Evolutionary conservation across 1,139 yeast species (phyloP).

Genomic region (Wickerhamiella pararugosa): DNA sequence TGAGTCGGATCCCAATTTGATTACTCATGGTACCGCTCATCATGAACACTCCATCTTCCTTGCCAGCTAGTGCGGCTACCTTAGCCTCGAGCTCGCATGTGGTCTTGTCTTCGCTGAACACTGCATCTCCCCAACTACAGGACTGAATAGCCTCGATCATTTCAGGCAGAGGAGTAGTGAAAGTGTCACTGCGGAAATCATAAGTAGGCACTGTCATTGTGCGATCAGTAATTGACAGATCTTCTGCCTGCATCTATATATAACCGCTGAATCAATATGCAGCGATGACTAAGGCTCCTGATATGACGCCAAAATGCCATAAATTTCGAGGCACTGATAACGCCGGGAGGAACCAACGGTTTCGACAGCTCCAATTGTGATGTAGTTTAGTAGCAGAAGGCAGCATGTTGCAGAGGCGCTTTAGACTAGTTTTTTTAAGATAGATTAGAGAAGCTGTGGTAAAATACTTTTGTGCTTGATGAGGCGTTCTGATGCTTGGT

Average conservation of each 20-base stretch:
- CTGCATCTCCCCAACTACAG: slow-evolving; percentile 73
- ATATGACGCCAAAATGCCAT: not conserved
- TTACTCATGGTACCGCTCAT: slow-evolving; percentile 86
- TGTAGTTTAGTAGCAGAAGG: no score
- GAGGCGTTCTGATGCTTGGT: no score
- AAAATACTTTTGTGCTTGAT: no score
- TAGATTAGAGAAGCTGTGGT: no score
- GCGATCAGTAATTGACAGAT: slow-evolving; percentile 27
- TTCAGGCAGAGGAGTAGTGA: slow-evolving; percentile 73
- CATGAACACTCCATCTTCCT: slow-evolving; percentile 71
- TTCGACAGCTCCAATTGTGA: no score
- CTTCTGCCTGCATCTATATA: not conserved
- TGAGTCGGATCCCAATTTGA: slow-evolving; percentile 71
- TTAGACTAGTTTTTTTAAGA: no score
- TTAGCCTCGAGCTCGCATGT: slow-evolving; percentile 51
- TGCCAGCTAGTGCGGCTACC: slow-evolving; percentile 61
- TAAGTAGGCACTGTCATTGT: slow-evolving; percentile 29
- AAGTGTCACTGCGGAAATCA: slow-evolving; percentile 47
- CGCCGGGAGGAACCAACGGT: no score
- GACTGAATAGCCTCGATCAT: slow-evolving; percentile 52
- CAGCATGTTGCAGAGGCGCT: no score
- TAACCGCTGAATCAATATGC: not conserved
- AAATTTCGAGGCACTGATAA: not conserved
- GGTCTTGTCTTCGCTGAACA: slow-evolving; percentile 66
- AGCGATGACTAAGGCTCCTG: not conserved